Percentiles rank a stretch among this genome's conserved stretches.
phyloP scores from a whole-genome alignment of 495 filamentous ascomycete species.

The Astrothelium subdiscretum region DNA sequence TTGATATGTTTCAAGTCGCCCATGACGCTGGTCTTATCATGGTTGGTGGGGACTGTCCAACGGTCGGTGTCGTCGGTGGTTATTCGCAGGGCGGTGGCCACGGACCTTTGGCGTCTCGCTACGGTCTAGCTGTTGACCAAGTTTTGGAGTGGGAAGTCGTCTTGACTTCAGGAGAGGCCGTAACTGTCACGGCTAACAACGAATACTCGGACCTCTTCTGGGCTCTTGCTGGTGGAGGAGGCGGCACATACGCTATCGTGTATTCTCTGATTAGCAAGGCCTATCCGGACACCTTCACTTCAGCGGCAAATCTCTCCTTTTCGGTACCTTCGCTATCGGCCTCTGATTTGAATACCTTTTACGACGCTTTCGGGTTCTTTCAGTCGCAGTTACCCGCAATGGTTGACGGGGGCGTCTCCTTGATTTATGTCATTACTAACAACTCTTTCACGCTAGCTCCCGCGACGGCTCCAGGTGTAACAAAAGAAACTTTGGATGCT shows the following conservation, averaged over 20 bases:
- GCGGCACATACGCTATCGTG: constrained; percentile 5
- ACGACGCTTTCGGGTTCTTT: background rate
- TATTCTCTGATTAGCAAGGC: background rate
- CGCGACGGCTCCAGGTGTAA: constrained; percentile 4
- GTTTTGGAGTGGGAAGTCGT: constrained; percentile 3
- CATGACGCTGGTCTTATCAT: background rate
- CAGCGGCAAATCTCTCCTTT: background rate
- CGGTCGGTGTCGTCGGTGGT: constrained; percentile 42
- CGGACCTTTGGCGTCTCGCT: constrained; percentile 16
- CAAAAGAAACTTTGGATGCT: constrained; percentile 1
- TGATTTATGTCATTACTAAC: background rate
- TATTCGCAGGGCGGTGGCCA: constrained; percentile 54
- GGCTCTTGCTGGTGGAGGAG: constrained; percentile 9
- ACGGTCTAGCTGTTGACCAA: constrained; percentile 1
- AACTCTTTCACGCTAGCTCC: constrained; percentile 3
- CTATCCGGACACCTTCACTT: background rate
- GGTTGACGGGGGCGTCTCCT: background rate
- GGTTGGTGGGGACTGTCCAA: constrained; percentile 34
- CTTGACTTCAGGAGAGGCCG: background rate
- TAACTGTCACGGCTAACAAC: background rate
- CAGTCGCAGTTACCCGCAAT: background rate
- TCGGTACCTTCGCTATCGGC: background rate
- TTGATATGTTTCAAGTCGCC: background rate
- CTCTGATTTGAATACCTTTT: background rate
- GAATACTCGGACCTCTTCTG: constrained; percentile 12